Conservation (phyloP, 2,329 filamentous ascomycete genomes). For the Epichloe gansuensis region DNA sequence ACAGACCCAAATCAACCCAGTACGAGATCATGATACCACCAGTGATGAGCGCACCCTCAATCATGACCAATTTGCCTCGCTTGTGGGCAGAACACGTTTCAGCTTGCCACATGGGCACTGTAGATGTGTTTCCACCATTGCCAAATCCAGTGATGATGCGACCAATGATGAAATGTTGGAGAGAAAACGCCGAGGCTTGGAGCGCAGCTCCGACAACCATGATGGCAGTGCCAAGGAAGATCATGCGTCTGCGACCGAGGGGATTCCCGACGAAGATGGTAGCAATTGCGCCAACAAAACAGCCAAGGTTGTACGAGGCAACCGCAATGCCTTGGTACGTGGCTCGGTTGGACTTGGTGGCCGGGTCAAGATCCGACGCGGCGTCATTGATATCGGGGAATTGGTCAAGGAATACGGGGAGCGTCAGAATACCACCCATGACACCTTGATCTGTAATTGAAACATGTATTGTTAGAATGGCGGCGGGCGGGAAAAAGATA, state of each 20-base stretch:
- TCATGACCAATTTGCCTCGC: conserved; percentile 47
- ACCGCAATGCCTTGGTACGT: conserved; percentile 42
- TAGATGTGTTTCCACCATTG: conserved; percentile 44
- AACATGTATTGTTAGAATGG: neutral
- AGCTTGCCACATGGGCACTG: conserved; percentile 46
- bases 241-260: conserved; percentile 45
- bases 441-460: conserved; percentile 52
- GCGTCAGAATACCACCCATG: conserved; percentile 62
- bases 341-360: conserved; percentile 29
- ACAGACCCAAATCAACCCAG: conserved; percentile 48
- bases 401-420: conserved; percentile 44
- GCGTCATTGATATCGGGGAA: conserved; percentile 40
- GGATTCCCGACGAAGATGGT: conserved; percentile 53
- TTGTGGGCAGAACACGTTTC: conserved; percentile 45
- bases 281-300: conserved; percentile 50
- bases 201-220: conserved; percentile 45
- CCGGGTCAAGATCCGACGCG: conserved; percentile 20
- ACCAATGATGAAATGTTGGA: conserved; percentile 44
- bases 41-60: conserved; percentile 45
- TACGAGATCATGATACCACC: conserved; percentile 44
- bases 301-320: conserved; percentile 46
- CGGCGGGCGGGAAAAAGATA: too few species aligned
- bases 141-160: conserved; percentile 46
- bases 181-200: conserved; percentile 41
- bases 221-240: conserved; percentile 45